Evolutionary conservation across 352 stramenopile species (phyloP).

Genomic region (Phytophthora idaei): DNA sequence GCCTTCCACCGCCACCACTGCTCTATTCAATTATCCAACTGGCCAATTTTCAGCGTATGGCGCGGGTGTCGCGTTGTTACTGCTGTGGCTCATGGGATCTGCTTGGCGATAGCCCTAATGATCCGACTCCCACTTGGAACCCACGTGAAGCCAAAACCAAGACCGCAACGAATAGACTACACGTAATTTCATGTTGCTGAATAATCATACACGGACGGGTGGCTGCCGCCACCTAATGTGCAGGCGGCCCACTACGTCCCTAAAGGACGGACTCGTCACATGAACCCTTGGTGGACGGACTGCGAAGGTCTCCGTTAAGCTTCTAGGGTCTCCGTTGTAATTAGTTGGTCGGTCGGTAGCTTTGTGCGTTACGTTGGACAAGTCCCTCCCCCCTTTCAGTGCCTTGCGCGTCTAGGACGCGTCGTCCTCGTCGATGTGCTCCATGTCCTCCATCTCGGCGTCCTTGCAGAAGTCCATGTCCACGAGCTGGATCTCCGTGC

Average conservation of each 20-base stretch:
- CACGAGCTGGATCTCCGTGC: constrained; percentile 35
- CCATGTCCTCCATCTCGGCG: constrained; percentile 39
- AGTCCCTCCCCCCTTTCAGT: constrained; percentile 14
- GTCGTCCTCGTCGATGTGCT: constrained; percentile 29
- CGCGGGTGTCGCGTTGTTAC: constrained; percentile 26
- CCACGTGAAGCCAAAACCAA: constrained; percentile 3
- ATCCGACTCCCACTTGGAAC: neutral
- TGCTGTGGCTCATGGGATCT: constrained; percentile 26
- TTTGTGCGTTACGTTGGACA: constrained; percentile 9
- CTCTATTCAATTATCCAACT: constrained; percentile 13
- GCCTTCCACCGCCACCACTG: neutral
- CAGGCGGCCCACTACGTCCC: constrained; percentile 14
- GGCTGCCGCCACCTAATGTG: constrained; percentile 25
- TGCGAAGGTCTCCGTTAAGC: constrained; percentile 3
- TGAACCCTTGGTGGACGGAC: constrained; percentile 12
- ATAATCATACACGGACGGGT: constrained; percentile 39
- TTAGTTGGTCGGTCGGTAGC: neutral
- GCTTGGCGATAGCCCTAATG: constrained; percentile 7
- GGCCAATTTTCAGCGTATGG: constrained; percentile 27
- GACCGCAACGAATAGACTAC: constrained; percentile 24
- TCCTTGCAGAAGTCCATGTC: constrained; percentile 55
- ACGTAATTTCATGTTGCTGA: constrained; percentile 37
- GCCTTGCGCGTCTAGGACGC: neutral
- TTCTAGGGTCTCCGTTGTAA: constrained; percentile 8
- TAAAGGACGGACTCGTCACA: constrained; percentile 18